Conservation (phyloP, 179 eudicot species). For the Beta lomatogona region DNA sequence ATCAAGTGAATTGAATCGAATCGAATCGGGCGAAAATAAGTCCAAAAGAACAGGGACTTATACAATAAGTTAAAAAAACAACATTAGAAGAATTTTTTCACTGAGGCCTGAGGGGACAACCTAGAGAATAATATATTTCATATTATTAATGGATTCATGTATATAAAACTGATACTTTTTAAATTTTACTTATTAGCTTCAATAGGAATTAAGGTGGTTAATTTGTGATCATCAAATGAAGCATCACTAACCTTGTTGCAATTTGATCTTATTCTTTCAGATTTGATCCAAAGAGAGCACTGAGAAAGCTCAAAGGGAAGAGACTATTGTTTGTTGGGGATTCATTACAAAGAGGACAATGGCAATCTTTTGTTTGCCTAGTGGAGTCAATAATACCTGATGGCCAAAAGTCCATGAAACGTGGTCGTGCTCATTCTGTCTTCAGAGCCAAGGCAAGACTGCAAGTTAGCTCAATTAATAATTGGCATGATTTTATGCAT, state of each 20-base stretch:
- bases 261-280: constrained; percentile 32
- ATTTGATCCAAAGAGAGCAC: constrained; percentile 63
- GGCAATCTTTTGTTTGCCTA: constrained; percentile 93
- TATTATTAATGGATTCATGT: no score
- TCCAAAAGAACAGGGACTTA: no score
- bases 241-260: not conserved
- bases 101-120: no score
- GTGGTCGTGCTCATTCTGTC: constrained; percentile 61
- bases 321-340: constrained; percentile 94
- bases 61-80: no score
- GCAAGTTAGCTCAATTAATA: not conserved
- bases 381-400: constrained; percentile 65
- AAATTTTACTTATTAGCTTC: no score
- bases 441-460: constrained; percentile 78
- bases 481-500: not conserved
- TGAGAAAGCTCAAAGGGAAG: constrained; percentile 73
- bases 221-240: not conserved
- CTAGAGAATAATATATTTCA: no score
- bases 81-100: no score
- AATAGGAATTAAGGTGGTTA: no score
- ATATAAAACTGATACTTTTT: no score
- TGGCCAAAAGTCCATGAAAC: constrained; percentile 62
- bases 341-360: constrained; percentile 85
- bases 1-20: no score
- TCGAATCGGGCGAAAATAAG: no score